A percentile compares a stretch with the other conserved stretches of the same genome.
These are phyloP conservation scores for Rubia tinctorum DNA, from an alignment of 305 asterid species.

Conservation along the genomic window DNA sequence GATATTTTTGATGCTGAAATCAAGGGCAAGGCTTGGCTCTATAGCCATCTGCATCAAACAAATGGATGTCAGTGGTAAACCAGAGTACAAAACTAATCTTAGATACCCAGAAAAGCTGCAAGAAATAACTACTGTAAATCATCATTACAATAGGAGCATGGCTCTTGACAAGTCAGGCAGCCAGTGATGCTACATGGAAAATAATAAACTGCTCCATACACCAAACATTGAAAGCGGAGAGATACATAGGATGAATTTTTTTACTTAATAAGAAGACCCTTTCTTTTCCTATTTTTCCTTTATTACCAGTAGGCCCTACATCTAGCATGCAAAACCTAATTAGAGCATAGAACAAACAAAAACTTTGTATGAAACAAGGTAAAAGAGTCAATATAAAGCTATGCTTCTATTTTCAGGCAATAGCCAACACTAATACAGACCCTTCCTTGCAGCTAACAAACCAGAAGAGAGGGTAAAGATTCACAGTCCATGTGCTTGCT, in stretches of 20 bases:
- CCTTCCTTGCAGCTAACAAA: too few relatives aligned
- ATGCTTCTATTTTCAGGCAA: neutral
- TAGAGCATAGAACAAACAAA: neutral
- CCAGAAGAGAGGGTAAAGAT: neutral
- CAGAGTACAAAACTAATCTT: neutral
- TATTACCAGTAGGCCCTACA: neutral
- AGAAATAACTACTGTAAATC: neutral
- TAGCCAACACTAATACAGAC: neutral
- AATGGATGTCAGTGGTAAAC: conserved; percentile 20
- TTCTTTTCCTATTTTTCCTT: neutral
- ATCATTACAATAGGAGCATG: neutral
- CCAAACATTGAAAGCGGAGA: neutral
- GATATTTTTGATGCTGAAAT: conserved; percentile 83
- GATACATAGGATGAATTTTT: neutral
- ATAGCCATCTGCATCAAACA: conserved; percentile 69
- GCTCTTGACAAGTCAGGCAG: neutral
- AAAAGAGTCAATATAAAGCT: neutral
- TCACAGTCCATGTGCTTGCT: neutral
- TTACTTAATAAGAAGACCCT: neutral
- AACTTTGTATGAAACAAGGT: neutral
- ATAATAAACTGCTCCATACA: neutral
- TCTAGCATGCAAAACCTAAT: neutral
- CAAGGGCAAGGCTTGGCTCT: conserved; percentile 84
- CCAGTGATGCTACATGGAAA: neutral
- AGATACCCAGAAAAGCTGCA: conserved; percentile 10